Evolutionary conservation across 768 basidiomycete species (phyloP), one percentile per base, ranked within the genome.

Genomic region (Mrakia gelida): DNA sequence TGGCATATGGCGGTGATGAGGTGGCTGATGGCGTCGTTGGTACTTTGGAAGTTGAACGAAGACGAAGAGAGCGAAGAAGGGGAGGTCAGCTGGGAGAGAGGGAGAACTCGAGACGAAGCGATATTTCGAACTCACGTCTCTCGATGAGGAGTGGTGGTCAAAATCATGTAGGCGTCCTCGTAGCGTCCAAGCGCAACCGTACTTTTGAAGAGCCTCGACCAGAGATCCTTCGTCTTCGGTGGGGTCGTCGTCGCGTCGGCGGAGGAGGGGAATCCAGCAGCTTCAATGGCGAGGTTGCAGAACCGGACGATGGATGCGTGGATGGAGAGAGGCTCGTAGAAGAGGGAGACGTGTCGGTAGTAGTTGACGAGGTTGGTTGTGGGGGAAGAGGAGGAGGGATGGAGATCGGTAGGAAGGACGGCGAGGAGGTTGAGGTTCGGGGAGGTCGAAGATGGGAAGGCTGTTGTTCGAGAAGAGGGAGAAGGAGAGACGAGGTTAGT

Each of bases 1-100:
- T 97, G 94, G 83, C 96, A 98, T 92, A 98, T 96, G 80, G 90
- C 89, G 81, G 94, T 91, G 78, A 94, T 90, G 71, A 99, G 87
- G 79, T 92, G 91, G 71, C 90, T 89, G 34, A 93, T 88, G 81
- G 90, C 91, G 80, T 95, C 94, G 71, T 89, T 89, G 86, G 91
- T 92, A 82, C 95, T 97, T 73, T 13, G 2, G 2, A 16, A 38
- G 45, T 45, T 18, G 18, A 21, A 4, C 49, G 18, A 52, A 52
- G 34, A 18, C 6, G 34, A 52, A 54, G 23, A n/a, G 32, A 52
- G 34, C 70, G 67, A 30, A 80, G 77, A 56, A 54, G 56, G 34
- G 68, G 52, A 73, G 65, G 75, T 71, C 75, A 61, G 52, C 21
- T 52, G 18, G 49, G 49, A 52, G 7, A 52, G 18, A 52, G 2